A percentile compares a stretch with the other conserved stretches of the same genome.
phyloP scores from a whole-genome alignment of 768 basidiomycete genomes.

The Galerina marginata region DNA sequence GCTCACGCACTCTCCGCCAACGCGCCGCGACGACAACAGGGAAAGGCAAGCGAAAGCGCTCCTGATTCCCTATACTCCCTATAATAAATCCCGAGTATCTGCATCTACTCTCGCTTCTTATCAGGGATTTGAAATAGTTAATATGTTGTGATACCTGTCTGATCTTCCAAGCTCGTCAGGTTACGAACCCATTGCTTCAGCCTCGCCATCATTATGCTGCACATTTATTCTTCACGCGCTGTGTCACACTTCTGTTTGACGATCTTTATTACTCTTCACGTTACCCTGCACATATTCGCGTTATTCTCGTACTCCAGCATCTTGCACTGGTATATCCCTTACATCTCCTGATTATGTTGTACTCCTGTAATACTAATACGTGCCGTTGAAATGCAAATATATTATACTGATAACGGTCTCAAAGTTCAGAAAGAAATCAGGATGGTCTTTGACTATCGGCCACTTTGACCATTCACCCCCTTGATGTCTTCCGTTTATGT shows the following conservation, averaged over 20 bases:
- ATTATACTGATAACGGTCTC: no score
- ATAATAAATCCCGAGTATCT: no score
- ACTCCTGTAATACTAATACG: not conserved
- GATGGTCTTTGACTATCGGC: no score
- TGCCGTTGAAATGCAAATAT: no score
- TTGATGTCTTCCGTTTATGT: not conserved
- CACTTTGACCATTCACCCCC: no score
- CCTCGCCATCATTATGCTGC: no score
- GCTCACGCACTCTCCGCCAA: not conserved
- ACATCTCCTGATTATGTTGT: conserved; percentile 9
- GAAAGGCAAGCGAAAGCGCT: conserved; percentile 3
- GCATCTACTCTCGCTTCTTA: not conserved
- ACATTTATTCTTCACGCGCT: no score
- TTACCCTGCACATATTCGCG: not conserved
- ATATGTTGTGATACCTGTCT: not conserved
- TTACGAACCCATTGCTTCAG: no score
- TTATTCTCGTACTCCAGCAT: not conserved
- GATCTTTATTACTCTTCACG: not conserved
- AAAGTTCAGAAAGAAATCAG: no score
- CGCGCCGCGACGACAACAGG: not conserved
- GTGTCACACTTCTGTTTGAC: not conserved
- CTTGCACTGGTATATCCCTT: conserved; percentile 3
- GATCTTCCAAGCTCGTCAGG: no score
- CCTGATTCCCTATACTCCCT: not conserved
- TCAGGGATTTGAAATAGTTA: not conserved